A percentile compares a stretch with the other conserved stretches of the same genome.
phyloP scores from a whole-genome alignment of 2,329 filamentous ascomycete genomes.

The Geosmithia flava region DNA sequence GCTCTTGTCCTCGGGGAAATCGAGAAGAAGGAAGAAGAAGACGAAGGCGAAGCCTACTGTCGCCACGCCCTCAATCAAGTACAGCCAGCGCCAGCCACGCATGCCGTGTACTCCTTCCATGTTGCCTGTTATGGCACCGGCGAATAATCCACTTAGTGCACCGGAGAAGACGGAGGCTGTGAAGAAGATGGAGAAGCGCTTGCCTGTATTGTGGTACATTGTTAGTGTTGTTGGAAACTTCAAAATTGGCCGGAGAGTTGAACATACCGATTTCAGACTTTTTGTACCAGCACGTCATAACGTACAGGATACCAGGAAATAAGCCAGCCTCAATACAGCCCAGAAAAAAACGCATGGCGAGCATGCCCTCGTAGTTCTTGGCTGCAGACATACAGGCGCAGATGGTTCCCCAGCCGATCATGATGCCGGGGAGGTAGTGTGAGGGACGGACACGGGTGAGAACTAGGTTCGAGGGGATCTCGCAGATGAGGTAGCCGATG shows the following conservation, averaged over 20 bases:
- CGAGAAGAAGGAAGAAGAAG: constrained; percentile 50
- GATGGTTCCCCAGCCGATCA: constrained; percentile 28
- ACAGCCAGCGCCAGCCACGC: constrained; percentile 54
- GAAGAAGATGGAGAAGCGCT: constrained; percentile 43
- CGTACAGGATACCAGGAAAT: constrained; percentile 35
- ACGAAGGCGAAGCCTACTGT: constrained; percentile 35
- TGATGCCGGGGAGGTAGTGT: constrained; percentile 33
- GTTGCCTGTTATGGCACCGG: constrained; percentile 46
- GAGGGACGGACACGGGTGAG: constrained; percentile 34
- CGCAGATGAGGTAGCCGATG: constrained; percentile 37
- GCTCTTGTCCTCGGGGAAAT: constrained; percentile 47
- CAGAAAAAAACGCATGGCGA: constrained; percentile 31
- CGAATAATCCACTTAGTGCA: constrained; percentile 52
- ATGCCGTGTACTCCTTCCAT: constrained; percentile 39
- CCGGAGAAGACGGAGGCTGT: constrained; percentile 46
- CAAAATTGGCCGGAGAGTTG: no score
- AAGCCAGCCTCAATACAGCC: constrained; percentile 39
- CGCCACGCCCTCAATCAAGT: constrained; percentile 54
- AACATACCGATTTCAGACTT: constrained; percentile 28
- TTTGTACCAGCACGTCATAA: constrained; percentile 46
- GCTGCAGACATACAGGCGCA: constrained; percentile 34
- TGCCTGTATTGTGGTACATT: constrained; percentile 14
- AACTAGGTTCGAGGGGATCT: constrained; percentile 41
- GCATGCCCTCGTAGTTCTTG: constrained; percentile 30
- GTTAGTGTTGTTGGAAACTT: neutral